Evolutionary conservation across 768 basidiomycete genomes (phyloP).

Genomic region (Collybiopsis confluens): DNA sequence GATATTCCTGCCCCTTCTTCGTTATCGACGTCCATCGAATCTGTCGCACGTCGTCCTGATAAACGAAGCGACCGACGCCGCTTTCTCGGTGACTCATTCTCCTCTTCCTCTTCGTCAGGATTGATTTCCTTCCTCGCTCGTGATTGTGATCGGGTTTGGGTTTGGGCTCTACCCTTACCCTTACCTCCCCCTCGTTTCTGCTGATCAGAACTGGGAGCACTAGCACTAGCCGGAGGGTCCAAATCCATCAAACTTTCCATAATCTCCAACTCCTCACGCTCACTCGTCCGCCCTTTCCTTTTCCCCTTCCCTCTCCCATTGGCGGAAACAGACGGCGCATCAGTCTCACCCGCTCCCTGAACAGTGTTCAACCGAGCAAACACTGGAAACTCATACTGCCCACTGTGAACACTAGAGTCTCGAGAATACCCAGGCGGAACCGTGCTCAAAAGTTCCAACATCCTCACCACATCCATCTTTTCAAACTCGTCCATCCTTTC

Average conservation of each 20-base stretch:
- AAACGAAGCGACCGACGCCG: not conserved
- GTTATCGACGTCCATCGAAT: not conserved
- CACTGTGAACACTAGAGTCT: not conserved
- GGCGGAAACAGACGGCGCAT: no score
- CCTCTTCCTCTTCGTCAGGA: not conserved
- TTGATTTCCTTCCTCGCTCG: not conserved
- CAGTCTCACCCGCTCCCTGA: no score
- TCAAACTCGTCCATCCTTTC: not conserved
- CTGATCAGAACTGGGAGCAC: no score
- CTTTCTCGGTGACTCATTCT: not conserved
- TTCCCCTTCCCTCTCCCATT: not conserved
- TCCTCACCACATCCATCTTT: not conserved
- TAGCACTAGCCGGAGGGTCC: no score
- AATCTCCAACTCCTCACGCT: conserved; percentile 1
- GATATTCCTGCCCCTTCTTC: no score
- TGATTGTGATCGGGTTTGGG: no score
- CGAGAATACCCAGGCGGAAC: not conserved
- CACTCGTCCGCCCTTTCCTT: not conserved
- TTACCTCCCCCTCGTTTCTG: no score
- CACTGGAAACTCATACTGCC: conserved; percentile 1
- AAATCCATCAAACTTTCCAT: not conserved
- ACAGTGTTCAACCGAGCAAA: no score
- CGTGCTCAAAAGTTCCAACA: not conserved
- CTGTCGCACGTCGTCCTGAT: not conserved
- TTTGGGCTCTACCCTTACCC: no score